A percentile compares a stretch with the other conserved stretches of the same genome.
Conservation (phyloP, 2,329 filamentous ascomycete species). For the Fusarium sp. region DNA sequence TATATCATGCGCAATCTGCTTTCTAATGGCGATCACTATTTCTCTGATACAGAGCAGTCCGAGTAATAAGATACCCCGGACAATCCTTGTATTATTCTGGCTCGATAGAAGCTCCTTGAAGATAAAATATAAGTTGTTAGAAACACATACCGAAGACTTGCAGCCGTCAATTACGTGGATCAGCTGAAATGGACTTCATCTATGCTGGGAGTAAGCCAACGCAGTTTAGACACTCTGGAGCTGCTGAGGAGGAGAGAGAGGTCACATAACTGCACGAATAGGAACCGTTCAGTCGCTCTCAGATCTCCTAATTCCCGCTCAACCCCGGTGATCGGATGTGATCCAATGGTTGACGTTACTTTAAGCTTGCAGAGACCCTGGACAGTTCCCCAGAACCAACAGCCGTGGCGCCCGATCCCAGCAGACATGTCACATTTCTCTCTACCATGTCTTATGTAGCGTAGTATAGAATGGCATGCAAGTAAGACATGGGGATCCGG, state of each 20-base stretch:
- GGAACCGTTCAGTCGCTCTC: too few relatives aligned
- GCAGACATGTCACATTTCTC: background rate
- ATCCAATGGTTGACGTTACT: background rate
- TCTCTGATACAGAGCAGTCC: too few relatives aligned
- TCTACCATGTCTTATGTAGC: background rate
- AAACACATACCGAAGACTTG: too few relatives aligned
- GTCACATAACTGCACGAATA: background rate
- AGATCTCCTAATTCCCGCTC: background rate
- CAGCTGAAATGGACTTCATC: background rate
- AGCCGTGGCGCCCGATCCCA: background rate
- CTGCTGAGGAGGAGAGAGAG: background rate
- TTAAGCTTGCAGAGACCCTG: background rate
- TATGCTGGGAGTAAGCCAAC: background rate
- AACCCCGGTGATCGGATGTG: background rate
- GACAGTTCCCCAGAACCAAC: background rate
- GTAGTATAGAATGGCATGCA: background rate
- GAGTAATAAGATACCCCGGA: too few relatives aligned
- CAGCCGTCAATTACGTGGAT: background rate
- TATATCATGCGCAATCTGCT: too few relatives aligned
- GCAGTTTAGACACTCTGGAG: background rate
- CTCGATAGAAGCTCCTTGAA: too few relatives aligned
- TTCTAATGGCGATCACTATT: too few relatives aligned
- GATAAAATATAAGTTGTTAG: too few relatives aligned
- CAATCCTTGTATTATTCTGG: too few relatives aligned
- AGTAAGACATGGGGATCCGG: constrained; percentile 25